Conservation (phyloP, 2,329 filamentous ascomycete genomes). For the Alternaria sp. region DNA sequence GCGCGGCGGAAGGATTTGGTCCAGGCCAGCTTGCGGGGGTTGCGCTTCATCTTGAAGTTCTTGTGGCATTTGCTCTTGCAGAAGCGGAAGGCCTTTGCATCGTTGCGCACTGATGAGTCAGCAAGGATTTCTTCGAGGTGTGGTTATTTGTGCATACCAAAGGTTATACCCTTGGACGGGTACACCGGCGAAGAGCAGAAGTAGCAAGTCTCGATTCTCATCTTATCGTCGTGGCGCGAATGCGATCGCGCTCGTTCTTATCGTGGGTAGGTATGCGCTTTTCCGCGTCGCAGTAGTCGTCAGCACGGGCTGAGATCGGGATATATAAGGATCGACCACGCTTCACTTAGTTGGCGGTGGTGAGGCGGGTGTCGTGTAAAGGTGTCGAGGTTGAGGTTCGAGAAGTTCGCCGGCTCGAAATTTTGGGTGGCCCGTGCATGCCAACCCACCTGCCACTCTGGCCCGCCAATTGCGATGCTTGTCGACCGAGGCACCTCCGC, state of each 20-base stretch:
- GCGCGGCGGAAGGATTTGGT: constrained; percentile 45
- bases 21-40: constrained; percentile 62
- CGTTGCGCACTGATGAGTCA: constrained; percentile 42
- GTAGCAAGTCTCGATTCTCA: constrained; percentile 54
- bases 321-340: neutral
- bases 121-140: neutral
- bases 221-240: constrained; percentile 19
- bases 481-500: constrained; percentile 31
- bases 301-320: neutral
- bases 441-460: neutral
- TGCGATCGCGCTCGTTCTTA: neutral
- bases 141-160: constrained; percentile 52
- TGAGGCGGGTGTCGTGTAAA: constrained; percentile 5
- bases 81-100: constrained; percentile 70
- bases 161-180: constrained; percentile 61
- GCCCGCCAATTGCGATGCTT: constrained; percentile 18
- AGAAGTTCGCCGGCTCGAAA: constrained; percentile 15
- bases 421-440: constrained; percentile 15
- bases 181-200: constrained; percentile 70
- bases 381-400: constrained; percentile 10
- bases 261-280: neutral
- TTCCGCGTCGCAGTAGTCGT: neutral
- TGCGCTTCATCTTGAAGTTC: constrained; percentile 95
- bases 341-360: neutral
- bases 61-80: constrained; percentile 66